These are phyloP conservation scores for Yarrowia bubula DNA, from an alignment of 805 yeast species.

Conservation along the genomic window DNA sequence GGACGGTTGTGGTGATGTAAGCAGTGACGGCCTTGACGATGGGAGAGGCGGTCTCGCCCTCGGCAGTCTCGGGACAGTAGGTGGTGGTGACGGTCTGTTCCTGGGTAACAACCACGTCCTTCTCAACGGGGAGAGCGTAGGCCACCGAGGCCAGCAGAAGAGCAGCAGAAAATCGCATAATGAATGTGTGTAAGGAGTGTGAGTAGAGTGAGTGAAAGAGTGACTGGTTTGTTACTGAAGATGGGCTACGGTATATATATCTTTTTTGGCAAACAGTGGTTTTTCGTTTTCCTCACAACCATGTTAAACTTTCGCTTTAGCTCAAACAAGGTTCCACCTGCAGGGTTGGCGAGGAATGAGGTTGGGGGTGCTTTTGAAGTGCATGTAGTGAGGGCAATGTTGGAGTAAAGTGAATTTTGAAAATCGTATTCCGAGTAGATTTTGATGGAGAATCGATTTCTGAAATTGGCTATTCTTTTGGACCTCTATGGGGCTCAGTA, in stretches of 20 bases:
- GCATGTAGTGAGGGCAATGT: not conserved
- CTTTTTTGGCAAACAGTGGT: not conserved
- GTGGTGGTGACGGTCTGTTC: constrained; percentile 18
- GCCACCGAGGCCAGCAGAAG: not conserved
- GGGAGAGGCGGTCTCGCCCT: not conserved
- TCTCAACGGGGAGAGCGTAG: constrained; percentile 4
- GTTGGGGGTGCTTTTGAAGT: not conserved
- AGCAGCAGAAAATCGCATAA: constrained; percentile 5
- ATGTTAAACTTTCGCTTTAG: not conserved
- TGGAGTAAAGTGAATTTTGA: not conserved
- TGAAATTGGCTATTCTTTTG: not conserved
- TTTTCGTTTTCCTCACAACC: not conserved
- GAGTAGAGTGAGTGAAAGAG: not conserved
- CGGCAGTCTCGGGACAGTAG: constrained; percentile 19
- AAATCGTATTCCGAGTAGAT: not conserved
- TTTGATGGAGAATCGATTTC: not conserved
- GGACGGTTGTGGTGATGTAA: constrained; percentile 7
- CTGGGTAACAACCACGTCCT: not conserved
- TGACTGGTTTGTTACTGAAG: not conserved
- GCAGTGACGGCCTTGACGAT: constrained; percentile 13
- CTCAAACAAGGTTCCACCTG: constrained; percentile 2
- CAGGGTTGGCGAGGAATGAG: constrained; percentile 19
- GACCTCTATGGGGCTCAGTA: not conserved
- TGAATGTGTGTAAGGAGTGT: constrained; percentile 1
- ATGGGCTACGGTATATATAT: not conserved